A percentile compares a stretch with the other conserved stretches of the same genome.
These are phyloP conservation scores for Cyphellophora europaea DNA, from an alignment of 2,329 filamentous ascomycete species.

Conservation along the genomic window DNA sequence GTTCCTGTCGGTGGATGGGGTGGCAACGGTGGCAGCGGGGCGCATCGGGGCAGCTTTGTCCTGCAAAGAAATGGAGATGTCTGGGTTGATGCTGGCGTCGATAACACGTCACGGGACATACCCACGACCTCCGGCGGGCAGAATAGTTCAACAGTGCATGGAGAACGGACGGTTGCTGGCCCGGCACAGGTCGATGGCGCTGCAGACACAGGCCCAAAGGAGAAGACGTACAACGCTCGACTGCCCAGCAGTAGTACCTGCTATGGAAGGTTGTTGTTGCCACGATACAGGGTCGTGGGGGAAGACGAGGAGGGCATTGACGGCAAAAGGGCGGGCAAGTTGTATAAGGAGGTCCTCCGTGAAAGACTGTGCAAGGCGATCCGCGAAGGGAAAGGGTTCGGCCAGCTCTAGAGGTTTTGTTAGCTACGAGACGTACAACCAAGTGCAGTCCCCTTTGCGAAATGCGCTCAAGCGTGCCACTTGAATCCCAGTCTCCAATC, in stretches of 20 bases:
- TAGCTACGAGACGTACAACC: no score
- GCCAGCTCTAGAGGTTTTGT: no score
- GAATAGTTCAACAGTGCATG: no score
- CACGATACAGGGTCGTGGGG: constrained; percentile 55
- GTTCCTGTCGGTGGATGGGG: constrained; percentile 83
- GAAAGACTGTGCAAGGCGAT: constrained; percentile 76
- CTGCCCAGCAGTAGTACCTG: constrained; percentile 88
- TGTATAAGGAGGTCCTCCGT: constrained; percentile 56
- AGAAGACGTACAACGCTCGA: constrained; percentile 39
- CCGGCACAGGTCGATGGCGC: no score
- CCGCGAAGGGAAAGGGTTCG: constrained; percentile 82
- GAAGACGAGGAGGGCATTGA: neutral
- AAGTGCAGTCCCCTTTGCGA: no score
- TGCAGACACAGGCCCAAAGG: no score
- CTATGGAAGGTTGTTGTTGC: constrained; percentile 78
- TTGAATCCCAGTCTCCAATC: no score
- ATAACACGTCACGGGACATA: no score
- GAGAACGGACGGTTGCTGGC: no score
- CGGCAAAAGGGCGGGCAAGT: constrained; percentile 17
- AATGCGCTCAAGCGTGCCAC: no score
- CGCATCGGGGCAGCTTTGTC: constrained; percentile 58
- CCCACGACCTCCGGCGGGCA: no score
- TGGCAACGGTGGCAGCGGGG: constrained; percentile 61
- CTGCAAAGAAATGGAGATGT: constrained; percentile 69
- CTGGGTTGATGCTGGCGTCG: neutral